Evolutionary conservation across 768 basidiomycete species (phyloP).

Genomic region (Hygrophorus russula): DNA sequence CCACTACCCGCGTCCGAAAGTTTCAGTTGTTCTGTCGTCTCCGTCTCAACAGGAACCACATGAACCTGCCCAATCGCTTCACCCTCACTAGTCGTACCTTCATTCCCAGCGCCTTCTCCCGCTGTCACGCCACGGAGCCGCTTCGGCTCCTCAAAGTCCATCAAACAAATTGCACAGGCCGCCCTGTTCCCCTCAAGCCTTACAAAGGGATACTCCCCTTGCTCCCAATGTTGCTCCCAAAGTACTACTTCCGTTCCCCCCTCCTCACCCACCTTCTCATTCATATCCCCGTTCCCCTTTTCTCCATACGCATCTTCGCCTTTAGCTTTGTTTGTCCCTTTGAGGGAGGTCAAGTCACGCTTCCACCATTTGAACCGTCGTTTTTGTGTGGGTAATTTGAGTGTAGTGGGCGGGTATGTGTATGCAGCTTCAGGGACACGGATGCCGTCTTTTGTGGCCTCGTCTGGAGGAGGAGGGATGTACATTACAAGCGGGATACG

Average conservation of each 20-base stretch:
- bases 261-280: constrained; percentile 9
- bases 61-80: constrained; percentile 9
- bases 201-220: constrained; percentile 70
- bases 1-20: constrained; percentile 68
- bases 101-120: background rate
- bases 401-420: constrained; percentile 48
- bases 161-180: constrained; percentile 72
- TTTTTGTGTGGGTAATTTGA: background rate
- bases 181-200: constrained; percentile 75
- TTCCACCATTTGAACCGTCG: too few species aligned
- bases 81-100: constrained; percentile 6
- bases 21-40: constrained; percentile 29
- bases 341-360: constrained; percentile 10
- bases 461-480: constrained; percentile 67
- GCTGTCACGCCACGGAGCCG: constrained; percentile 13
- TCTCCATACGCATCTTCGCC: constrained; percentile 1
- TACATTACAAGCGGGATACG: constrained; percentile 78
- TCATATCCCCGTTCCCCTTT: constrained; percentile 1
- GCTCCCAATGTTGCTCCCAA: constrained; percentile 77
- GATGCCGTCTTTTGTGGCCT: constrained; percentile 19
- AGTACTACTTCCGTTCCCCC: constrained; percentile 24
- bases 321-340: constrained; percentile 26
- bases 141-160: constrained; percentile 75
- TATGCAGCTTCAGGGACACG: constrained; percentile 40
- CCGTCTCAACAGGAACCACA: constrained; percentile 23